A percentile compares a stretch with the other conserved stretches of the same genome.
phyloP scores from a whole-genome alignment of 495 filamentous ascomycete species.

The Tuber borchii region DNA sequence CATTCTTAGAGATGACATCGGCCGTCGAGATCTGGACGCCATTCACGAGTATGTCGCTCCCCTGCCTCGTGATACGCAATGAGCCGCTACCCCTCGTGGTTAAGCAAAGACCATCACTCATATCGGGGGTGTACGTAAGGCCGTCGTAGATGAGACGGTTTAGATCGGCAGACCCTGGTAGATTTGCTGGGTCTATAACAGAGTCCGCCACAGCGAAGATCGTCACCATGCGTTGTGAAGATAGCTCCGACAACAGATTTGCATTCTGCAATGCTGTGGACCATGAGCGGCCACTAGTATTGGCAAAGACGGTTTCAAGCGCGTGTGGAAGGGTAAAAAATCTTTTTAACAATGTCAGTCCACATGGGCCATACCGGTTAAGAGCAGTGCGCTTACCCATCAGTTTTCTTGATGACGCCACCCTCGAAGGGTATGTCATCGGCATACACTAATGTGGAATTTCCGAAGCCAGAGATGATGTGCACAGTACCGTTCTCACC shows the following conservation, averaged over 20 bases:
- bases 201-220: background rate
- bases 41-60: background rate
- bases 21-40: background rate
- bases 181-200: background rate
- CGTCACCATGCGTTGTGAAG: background rate
- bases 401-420: background rate
- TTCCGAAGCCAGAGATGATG: background rate
- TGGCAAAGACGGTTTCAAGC: background rate
- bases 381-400: background rate
- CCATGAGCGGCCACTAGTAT: background rate
- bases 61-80: background rate
- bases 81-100: background rate
- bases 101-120: background rate
- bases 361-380: accelerated
- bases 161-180: background rate
- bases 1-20: background rate
- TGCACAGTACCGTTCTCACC: background rate
- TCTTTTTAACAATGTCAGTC: background rate
- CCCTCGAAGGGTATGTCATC: background rate
- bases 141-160: background rate
- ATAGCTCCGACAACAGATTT: background rate
- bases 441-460: background rate
- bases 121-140: background rate
- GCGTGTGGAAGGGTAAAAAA: background rate
- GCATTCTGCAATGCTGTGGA: background rate